A percentile compares a stretch with the other conserved stretches of the same genome.
Evolutionary conservation across 371 early-diverging fungal species (phyloP).

Genomic region (Mycotypha africana): DNA sequence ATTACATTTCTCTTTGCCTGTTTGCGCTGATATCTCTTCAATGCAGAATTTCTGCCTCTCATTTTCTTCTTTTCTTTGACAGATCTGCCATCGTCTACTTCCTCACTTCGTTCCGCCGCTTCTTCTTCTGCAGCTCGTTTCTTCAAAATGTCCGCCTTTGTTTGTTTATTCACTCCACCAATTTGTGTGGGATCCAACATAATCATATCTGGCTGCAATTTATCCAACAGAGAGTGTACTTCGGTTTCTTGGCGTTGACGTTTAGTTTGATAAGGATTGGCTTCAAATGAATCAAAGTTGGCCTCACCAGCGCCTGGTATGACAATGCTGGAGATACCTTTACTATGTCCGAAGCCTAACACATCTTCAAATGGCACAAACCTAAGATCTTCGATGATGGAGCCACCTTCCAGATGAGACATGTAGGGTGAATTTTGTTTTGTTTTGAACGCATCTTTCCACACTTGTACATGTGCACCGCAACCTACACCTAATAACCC

Average conservation of each 20-base stretch:
- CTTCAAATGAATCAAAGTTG: constrained; percentile 93
- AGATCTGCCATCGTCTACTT: constrained; percentile 34
- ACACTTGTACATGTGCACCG: constrained; percentile 74
- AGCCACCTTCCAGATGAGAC: constrained; percentile 68
- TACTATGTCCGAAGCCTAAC: constrained; percentile 84
- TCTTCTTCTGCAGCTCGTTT: constrained; percentile 39
- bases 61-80: constrained; percentile 55
- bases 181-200: constrained; percentile 73
- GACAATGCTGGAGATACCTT: constrained; percentile 81
- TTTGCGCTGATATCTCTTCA: constrained; percentile 69
- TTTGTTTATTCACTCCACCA: constrained; percentile 51
- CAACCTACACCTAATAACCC: constrained; percentile 84
- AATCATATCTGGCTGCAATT: constrained; percentile 88
- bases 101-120: constrained; percentile 27
- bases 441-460: constrained; percentile 82
- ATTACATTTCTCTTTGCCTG: constrained; percentile 69
- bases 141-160: constrained; percentile 41
- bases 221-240: constrained; percentile 90
- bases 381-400: constrained; percentile 49
- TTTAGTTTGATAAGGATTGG: constrained; percentile 92
- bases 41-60: constrained; percentile 76
- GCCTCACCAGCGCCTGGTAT: constrained; percentile 98
- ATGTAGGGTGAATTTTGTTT: constrained; percentile 87
- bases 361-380: constrained; percentile 99
- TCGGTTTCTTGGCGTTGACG: constrained; percentile 91